Conservation (phyloP, 2,329 filamentous ascomycete genomes). For the Neofusicoccum laricinum region DNA sequence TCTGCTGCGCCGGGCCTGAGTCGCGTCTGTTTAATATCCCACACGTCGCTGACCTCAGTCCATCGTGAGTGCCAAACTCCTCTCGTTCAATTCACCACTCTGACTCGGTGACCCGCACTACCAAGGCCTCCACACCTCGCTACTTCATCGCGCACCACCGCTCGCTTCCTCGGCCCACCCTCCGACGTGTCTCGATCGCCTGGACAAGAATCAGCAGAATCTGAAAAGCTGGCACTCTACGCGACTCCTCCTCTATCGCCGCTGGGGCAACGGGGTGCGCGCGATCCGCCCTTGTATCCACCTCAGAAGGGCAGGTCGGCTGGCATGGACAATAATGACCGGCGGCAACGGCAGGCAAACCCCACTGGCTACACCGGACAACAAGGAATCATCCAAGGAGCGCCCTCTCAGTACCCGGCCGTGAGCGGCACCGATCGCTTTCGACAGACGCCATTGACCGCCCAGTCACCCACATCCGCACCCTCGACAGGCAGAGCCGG, state of each 20-base stretch:
- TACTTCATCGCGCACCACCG: conserved; percentile 5
- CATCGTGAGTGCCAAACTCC: conserved; percentile 26
- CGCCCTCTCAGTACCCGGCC: conserved; percentile 42
- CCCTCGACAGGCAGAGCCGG: conserved; percentile 38
- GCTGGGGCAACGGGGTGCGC: conserved; percentile 59
- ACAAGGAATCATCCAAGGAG: conserved; percentile 45
- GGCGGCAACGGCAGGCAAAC: conserved; percentile 72
- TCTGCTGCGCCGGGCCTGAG: conserved; percentile 31
- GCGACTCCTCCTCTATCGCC: conserved; percentile 62
- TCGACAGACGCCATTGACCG: conserved; percentile 44
- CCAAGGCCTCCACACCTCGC: conserved; percentile 11
- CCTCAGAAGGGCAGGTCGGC: conserved; percentile 51
- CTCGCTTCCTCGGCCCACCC: conserved; percentile 14
- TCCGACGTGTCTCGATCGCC: conserved; percentile 14
- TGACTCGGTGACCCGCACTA: conserved; percentile 18
- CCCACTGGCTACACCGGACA: conserved; percentile 60
- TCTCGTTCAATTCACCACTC: conserved; percentile 18
- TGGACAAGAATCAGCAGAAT: conserved; percentile 24
- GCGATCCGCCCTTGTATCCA: conserved; percentile 58
- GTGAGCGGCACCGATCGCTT: conserved; percentile 48
- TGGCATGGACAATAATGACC: conserved; percentile 78
- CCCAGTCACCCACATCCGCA: conserved; percentile 40
- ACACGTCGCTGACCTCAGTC: conserved; percentile 27
- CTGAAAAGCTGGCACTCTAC: conserved; percentile 64
- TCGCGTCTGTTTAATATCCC: conserved; percentile 34